Conservation (phyloP, 2,329 filamentous ascomycete species). For the Phialocephala sp. region DNA sequence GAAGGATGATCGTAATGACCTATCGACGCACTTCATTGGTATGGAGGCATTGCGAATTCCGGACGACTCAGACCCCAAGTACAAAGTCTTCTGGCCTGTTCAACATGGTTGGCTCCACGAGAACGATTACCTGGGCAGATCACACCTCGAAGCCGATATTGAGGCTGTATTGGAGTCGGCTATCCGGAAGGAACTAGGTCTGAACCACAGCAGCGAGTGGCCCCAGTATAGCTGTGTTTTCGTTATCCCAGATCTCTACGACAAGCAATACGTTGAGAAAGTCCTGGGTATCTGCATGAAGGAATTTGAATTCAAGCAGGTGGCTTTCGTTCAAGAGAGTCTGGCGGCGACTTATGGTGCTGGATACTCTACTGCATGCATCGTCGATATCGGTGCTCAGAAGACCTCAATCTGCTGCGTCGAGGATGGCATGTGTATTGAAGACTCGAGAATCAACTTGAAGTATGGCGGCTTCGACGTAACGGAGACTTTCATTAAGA, state of each 20-base stretch:
- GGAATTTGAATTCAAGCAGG: conserved; percentile 86
- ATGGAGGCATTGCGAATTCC: conserved; percentile 84
- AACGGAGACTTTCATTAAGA: conserved; percentile 93
- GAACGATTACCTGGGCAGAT: conserved; percentile 80
- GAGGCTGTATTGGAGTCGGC: conserved; percentile 86
- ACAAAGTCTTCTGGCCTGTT: conserved; percentile 92
- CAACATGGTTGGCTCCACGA: conserved; percentile 89
- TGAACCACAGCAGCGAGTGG: conserved; percentile 81
- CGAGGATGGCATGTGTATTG: conserved; percentile 92
- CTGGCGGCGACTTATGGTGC: conserved; percentile 94
- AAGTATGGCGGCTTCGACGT: conserved; percentile 94
- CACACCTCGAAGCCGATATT: conserved; percentile 84
- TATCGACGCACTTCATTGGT: conserved; percentile 75
- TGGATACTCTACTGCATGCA: conserved; percentile 90
- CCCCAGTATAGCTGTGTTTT: conserved; percentile 95
- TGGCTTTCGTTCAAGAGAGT: conserved; percentile 96
- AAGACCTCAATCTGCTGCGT: conserved; percentile 98
- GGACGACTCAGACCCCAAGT: conserved; percentile 85
- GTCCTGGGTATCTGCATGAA: conserved; percentile 84
- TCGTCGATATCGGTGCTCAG: conserved; percentile 94
- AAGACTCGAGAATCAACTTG: conserved; percentile 92
- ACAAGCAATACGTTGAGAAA: conserved; percentile 88
- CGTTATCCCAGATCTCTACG: conserved; percentile 94
- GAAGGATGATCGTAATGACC: conserved; percentile 64
- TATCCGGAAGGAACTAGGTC: conserved; percentile 81